Conservation (phyloP, 1,284 basidiomycete genomes). For the Trametes versicolor region DNA sequence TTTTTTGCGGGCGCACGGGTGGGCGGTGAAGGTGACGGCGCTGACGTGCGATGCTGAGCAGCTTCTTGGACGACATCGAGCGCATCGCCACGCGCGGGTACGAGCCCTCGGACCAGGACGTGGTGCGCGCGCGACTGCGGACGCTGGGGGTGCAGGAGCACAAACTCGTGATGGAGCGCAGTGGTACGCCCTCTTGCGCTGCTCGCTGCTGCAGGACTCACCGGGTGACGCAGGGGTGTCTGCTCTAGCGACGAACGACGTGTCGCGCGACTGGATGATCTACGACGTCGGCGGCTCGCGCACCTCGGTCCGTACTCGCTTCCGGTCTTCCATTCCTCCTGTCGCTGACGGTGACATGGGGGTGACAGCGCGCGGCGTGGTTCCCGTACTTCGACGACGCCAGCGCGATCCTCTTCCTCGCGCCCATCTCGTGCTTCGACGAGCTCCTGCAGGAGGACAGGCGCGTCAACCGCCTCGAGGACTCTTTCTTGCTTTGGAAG, state of each 20-base stretch:
- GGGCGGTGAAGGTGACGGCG: not conserved
- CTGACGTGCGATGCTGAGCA: constrained; percentile 24
- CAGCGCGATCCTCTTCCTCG: constrained; percentile 76
- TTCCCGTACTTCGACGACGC: constrained; percentile 76
- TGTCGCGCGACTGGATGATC: constrained; percentile 48
- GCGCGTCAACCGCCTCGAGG: constrained; percentile 69
- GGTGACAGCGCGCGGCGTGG: constrained; percentile 47
- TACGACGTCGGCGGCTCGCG: constrained; percentile 53
- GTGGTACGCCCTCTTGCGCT: constrained; percentile 27
- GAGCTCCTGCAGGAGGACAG: constrained; percentile 69
- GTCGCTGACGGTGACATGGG: not conserved
- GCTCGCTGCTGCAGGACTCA: constrained; percentile 3
- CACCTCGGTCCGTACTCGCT: constrained; percentile 39
- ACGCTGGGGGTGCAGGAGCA: constrained; percentile 53
- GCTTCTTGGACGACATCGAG: constrained; percentile 68
- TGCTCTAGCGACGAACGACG: constrained; percentile 22
- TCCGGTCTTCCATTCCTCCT: not conserved
- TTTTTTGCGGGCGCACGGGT: constrained; percentile 24
- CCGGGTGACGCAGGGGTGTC: not conserved
- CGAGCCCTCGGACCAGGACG: constrained; percentile 75
- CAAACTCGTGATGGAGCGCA: constrained; percentile 45
- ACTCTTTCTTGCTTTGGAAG: constrained; percentile 73
- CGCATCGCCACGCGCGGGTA: constrained; percentile 69
- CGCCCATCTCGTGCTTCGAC: constrained; percentile 75
- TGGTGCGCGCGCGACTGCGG: constrained; percentile 72